Evolutionary conservation across 1,284 basidiomycete species (phyloP).

Genomic region (Moesziomyces aphidis): DNA sequence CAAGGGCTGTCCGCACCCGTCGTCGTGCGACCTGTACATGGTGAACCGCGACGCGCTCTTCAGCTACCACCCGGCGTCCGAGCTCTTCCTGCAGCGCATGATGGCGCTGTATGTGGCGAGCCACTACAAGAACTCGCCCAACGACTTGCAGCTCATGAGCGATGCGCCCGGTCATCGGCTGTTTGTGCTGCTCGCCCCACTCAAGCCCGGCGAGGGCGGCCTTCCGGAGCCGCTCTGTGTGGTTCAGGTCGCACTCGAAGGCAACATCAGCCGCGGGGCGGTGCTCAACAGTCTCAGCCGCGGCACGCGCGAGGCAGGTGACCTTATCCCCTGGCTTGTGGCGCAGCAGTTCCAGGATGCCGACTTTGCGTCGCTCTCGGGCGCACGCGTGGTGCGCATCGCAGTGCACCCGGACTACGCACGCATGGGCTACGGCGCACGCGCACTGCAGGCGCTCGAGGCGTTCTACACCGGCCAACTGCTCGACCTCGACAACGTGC

Average conservation of each 20-base stretch:
- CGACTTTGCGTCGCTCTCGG: constrained; percentile 88
- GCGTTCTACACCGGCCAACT: constrained; percentile 90
- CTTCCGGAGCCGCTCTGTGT: constrained; percentile 82
- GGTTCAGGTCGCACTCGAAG: constrained; percentile 88
- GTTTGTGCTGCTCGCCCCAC: constrained; percentile 89
- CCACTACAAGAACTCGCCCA: constrained; percentile 99
- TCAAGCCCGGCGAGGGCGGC: constrained; percentile 37
- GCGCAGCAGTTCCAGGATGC: constrained; percentile 97
- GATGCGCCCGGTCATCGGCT: constrained; percentile 97
- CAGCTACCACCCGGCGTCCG: constrained; percentile 95
- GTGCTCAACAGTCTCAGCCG: constrained; percentile 87
- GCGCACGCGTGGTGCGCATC: constrained; percentile 90
- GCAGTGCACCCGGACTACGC: constrained; percentile 98
- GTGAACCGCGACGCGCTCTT: constrained; percentile 97
- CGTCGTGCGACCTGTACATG: constrained; percentile 92
- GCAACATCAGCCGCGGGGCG: constrained; percentile 86
- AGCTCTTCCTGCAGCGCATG: constrained; percentile 96
- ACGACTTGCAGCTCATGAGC: constrained; percentile 94
- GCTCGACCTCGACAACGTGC: constrained; percentile 75
- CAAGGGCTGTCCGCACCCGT: constrained; percentile 79
- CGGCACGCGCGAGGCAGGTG: constrained; percentile 86
- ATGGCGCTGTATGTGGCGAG: constrained; percentile 97
- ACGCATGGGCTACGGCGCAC: constrained; percentile 93
- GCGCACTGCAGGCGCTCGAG: constrained; percentile 87
- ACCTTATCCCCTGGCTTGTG: constrained; percentile 98